Conservation (phyloP, 1,284 basidiomycete species). For the Ceratobasidium sp. region DNA sequence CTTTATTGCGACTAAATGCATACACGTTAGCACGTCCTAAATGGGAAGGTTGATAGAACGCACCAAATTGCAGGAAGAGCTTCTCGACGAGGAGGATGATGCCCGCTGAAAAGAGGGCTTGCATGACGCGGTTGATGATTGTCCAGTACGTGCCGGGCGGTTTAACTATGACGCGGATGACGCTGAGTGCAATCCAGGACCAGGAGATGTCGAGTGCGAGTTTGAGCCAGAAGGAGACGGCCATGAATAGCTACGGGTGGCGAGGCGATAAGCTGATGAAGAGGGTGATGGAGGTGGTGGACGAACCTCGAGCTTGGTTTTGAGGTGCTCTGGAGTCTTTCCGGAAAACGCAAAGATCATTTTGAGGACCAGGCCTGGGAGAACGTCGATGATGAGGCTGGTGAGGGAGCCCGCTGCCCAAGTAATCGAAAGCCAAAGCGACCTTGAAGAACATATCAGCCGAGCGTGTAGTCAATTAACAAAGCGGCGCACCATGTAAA, state of each 20-base stretch:
- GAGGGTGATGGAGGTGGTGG: neutral
- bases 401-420: conserved; percentile 74
- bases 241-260: conserved; percentile 66
- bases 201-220: conserved; percentile 70
- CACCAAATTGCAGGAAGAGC: conserved; percentile 68
- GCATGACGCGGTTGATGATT: conserved; percentile 73
- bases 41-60: neutral
- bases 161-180: conserved; percentile 65
- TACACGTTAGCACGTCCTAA: neutral
- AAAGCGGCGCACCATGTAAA: conserved; percentile 65
- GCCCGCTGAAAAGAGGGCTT: conserved; percentile 72
- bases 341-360: conserved; percentile 65
- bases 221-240: conserved; percentile 76
- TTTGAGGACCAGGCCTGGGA: conserved; percentile 67
- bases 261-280: neutral
- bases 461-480: conserved; percentile 3
- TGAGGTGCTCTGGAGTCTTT: conserved; percentile 61
- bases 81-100: conserved; percentile 76
- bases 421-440: conserved; percentile 73
- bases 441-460: conserved; percentile 56
- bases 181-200: conserved; percentile 76
- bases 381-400: conserved; percentile 69
- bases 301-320: conserved; percentile 71
- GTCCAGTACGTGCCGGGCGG: conserved; percentile 74
- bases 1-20: conserved; percentile 68